Evolutionary conservation across 1,284 basidiomycete species (phyloP).

Genomic region (Puccinia coronata): DNA sequence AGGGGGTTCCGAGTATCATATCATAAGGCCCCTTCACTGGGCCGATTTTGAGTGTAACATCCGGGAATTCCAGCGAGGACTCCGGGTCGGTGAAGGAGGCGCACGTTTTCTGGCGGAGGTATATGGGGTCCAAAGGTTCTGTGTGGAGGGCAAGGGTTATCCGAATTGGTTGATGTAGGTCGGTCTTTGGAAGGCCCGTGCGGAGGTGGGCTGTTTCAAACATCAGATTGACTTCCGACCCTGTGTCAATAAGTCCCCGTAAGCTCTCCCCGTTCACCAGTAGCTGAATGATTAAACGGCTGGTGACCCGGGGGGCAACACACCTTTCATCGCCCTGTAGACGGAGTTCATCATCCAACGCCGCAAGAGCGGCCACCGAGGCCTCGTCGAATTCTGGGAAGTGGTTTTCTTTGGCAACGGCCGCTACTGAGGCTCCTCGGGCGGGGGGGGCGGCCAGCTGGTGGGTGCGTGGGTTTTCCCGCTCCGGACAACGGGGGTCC

Average conservation of each 20-base stretch:
- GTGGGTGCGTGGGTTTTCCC: background rate
- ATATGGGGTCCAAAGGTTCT: background rate
- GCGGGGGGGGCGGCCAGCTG: background rate
- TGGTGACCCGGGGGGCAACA: background rate
- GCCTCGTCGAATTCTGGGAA: background rate
- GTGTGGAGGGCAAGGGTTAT: background rate
- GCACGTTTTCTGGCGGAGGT: no score
- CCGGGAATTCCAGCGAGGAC: no score
- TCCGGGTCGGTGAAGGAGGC: background rate
- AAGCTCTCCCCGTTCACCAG: no score
- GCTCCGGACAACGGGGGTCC: background rate
- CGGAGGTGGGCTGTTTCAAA: background rate
- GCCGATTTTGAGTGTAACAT: no score
- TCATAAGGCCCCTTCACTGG: no score
- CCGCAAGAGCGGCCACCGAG: background rate
- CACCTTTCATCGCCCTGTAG: background rate
- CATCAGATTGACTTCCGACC: background rate
- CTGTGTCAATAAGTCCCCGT: slow-evolving; percentile 10
- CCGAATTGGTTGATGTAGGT: background rate
- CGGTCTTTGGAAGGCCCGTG: background rate
- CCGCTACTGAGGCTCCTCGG: background rate
- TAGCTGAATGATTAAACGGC: background rate
- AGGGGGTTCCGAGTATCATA: no score
- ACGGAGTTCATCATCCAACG: no score
- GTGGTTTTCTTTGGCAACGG: background rate